These are phyloP conservation scores for Pleurotus ostreatus DNA, from an alignment of 768 basidiomycete genomes.

Conservation along the genomic window DNA sequence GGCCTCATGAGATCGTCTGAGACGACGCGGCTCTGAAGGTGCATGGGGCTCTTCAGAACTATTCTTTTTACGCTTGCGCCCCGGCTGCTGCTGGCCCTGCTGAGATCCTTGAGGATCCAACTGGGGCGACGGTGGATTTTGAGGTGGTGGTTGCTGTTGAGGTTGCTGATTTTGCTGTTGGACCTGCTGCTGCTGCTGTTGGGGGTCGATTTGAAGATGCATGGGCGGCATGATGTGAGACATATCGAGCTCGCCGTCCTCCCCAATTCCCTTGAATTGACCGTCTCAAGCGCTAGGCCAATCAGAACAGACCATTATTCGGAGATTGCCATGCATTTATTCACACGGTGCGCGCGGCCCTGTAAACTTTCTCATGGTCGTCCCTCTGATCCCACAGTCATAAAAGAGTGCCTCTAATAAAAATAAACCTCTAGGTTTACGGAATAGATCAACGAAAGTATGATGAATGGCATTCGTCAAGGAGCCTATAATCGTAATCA, in stretches of 20 bases:
- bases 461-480: no score
- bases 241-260: slow-evolving; percentile 7
- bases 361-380: no score
- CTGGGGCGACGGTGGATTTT: slow-evolving; percentile 23
- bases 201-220: slow-evolving; percentile 60
- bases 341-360: no score
- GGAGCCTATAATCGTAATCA: no score
- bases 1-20: slow-evolving; percentile 87
- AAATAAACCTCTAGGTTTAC: no score
- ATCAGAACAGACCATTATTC: not conserved
- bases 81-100: slow-evolving; percentile 26
- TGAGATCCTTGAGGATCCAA: slow-evolving; percentile 3
- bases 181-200: slow-evolving; percentile 46
- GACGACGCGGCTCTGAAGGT: slow-evolving; percentile 70
- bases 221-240: slow-evolving; percentile 31
- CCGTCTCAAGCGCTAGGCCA: not conserved
- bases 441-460: no score
- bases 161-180: slow-evolving; percentile 31
- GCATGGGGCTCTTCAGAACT: slow-evolving; percentile 50
- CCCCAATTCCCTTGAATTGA: not conserved
- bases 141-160: slow-evolving; percentile 15
- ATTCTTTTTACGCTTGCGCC: slow-evolving; percentile 57
- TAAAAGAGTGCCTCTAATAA: no score
- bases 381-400: no score
- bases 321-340: not conserved